These are phyloP conservation scores for Lasiodiplodia gonubiensis DNA, from an alignment of 2,329 filamentous ascomycete species.

Conservation along the genomic window DNA sequence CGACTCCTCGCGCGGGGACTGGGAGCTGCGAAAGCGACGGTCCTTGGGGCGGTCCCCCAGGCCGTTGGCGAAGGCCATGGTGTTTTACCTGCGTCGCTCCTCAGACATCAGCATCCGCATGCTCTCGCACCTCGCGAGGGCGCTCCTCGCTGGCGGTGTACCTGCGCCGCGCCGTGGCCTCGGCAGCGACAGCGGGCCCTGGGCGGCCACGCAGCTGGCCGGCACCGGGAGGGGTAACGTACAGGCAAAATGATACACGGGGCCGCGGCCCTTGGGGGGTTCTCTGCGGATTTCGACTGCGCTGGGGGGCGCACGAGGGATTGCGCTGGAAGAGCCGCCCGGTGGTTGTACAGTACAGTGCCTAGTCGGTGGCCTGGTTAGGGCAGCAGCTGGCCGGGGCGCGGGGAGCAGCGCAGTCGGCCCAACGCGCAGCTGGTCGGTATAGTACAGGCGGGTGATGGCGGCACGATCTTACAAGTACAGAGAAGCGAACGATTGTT, in stretches of 20 bases:
- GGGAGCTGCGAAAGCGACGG: conserved; percentile 76
- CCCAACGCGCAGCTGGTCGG: conserved; percentile 2
- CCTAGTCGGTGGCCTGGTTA: conserved; percentile 20
- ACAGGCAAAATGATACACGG: conserved; percentile 26
- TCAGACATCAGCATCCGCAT: conserved; percentile 21
- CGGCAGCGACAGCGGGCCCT: background rate
- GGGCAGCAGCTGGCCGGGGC: conserved; percentile 27
- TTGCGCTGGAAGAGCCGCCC: conserved; percentile 24
- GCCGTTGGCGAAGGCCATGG: conserved; percentile 69
- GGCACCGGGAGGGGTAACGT: conserved; percentile 6
- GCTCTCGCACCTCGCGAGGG: conserved; percentile 6
- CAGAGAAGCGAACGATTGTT: conserved; percentile 1
- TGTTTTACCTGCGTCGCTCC: conserved; percentile 24
- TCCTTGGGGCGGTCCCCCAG: conserved; percentile 75
- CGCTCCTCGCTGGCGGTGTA: conserved; percentile 14
- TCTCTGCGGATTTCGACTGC: conserved; percentile 1
- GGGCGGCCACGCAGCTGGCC: background rate
- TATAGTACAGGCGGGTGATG: conserved; percentile 11
- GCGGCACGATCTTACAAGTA: conserved; percentile 22
- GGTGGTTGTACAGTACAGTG: conserved; percentile 29
- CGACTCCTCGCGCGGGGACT: conserved; percentile 75
- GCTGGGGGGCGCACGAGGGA: conserved; percentile 22
- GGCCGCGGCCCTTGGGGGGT: conserved; percentile 16
- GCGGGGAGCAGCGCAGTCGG: conserved; percentile 16
- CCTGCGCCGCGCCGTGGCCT: conserved; percentile 11